Evolutionary conservation across 208 protist species (phyloP).

Genomic region (Trypanosoma melophagium): DNA sequence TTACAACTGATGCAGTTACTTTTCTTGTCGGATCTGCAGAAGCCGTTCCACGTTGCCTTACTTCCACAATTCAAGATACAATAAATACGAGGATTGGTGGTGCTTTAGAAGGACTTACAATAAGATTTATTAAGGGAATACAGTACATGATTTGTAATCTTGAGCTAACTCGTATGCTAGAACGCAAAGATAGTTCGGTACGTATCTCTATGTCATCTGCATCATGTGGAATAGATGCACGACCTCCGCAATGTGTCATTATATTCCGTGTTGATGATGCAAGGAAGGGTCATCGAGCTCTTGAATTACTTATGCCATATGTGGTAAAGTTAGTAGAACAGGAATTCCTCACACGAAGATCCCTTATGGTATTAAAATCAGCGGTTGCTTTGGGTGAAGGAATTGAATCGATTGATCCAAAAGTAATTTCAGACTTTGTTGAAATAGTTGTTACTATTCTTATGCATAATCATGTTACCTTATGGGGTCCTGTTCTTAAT

Average conservation of each 20-base stretch:
- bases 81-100: constrained; percentile 45
- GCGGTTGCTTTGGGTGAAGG: constrained; percentile 29
- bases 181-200: constrained; percentile 46
- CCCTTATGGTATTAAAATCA: not conserved
- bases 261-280: constrained; percentile 52
- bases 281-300: not conserved
- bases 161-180: constrained; percentile 30
- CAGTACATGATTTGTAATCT: constrained; percentile 43
- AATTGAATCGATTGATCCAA: constrained; percentile 37
- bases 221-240: constrained; percentile 38
- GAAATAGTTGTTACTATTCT: constrained; percentile 49
- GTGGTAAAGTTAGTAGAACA: constrained; percentile 36
- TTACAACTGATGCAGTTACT: constrained; percentile 56
- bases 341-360: constrained; percentile 26
- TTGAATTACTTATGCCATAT: constrained; percentile 50
- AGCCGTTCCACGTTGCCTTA: constrained; percentile 45
- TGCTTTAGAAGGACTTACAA: constrained; percentile 40
- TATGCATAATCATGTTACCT: constrained; percentile 32
- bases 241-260: constrained; percentile 53
- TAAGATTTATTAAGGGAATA: constrained; percentile 42
- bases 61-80: constrained; percentile 42
- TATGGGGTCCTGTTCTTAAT: constrained; percentile 80
- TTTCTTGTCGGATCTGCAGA: constrained; percentile 56
- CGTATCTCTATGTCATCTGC: constrained; percentile 32
- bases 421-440: constrained; percentile 40